phyloP scores from a whole-genome alignment of 1,284 basidiomycete genomes.

The Sanghuangporus baumii region DNA sequence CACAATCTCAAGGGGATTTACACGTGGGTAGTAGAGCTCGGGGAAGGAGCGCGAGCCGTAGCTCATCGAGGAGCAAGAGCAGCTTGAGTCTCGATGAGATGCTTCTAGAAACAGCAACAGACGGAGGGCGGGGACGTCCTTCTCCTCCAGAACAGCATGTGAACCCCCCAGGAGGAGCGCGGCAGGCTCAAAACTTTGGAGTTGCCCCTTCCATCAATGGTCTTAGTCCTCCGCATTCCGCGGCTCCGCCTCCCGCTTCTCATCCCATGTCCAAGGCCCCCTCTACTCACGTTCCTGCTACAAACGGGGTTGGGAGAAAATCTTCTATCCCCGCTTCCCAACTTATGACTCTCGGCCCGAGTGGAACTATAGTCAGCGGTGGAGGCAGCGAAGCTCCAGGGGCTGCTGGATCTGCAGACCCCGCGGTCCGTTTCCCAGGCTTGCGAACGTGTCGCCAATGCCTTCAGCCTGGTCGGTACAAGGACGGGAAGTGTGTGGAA shows the following conservation, averaged over 20 bases:
- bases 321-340: conserved; percentile 12
- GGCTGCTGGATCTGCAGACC: conserved; percentile 1
- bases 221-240: conserved; percentile 20
- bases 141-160: background rate
- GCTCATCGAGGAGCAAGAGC: conserved; percentile 28
- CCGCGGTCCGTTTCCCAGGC: conserved; percentile 42
- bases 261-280: background rate
- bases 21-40: background rate
- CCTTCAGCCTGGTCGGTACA: conserved; percentile 62
- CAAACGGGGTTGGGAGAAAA: background rate
- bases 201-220: conserved; percentile 60
- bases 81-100: conserved; percentile 49
- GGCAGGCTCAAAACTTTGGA: conserved; percentile 40
- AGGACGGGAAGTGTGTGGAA: conserved; percentile 80
- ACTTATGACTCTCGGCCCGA: conserved; percentile 16
- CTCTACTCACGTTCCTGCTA: background rate
- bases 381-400: background rate
- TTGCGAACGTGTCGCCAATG: conserved; percentile 74
- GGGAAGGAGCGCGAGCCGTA: conserved; percentile 14
- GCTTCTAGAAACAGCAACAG: conserved; percentile 49
- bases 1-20: background rate
- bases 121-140: conserved; percentile 12
- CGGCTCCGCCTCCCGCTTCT: background rate
- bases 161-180: conserved; percentile 28
- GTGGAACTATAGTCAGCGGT: conserved; percentile 15